Conservation (phyloP, 495 filamentous ascomycete species). For the Chaetomium fimeti region DNA sequence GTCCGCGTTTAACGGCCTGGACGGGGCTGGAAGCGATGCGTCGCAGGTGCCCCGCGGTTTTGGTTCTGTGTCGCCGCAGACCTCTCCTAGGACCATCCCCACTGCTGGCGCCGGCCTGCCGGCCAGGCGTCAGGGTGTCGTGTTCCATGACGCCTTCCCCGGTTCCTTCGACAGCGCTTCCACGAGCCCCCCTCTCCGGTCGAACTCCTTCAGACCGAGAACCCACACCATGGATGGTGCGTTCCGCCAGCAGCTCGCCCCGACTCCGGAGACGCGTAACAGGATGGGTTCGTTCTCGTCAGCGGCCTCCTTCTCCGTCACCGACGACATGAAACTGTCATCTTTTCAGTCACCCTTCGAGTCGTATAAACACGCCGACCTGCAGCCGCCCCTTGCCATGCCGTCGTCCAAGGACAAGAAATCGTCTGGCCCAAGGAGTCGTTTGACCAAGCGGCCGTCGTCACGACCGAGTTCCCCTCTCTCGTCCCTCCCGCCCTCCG, state of each 20-base stretch:
- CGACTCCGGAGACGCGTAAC: slow-evolving; percentile 44
- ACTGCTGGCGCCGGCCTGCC: slow-evolving; percentile 27
- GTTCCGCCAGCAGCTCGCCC: slow-evolving; percentile 44
- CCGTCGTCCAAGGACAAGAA: slow-evolving; percentile 45
- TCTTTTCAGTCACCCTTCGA: slow-evolving; percentile 40
- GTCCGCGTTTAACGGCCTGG: slow-evolving; percentile 28
- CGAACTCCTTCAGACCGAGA: slow-evolving; percentile 45
- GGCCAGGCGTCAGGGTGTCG: slow-evolving; percentile 48
- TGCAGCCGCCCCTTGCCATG: slow-evolving; percentile 35
- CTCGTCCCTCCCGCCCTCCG: slow-evolving; percentile 46
- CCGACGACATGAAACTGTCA: slow-evolving; percentile 43
- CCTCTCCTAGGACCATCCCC: slow-evolving; percentile 47
- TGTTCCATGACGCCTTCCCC: slow-evolving; percentile 51
- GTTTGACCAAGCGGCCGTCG: slow-evolving; percentile 50
- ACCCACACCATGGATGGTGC: slow-evolving; percentile 55
- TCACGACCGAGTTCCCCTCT: slow-evolving; percentile 52
- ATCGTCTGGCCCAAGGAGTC: slow-evolving; percentile 37
- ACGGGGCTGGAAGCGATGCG: slow-evolving; percentile 28
- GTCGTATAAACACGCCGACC: slow-evolving; percentile 40
- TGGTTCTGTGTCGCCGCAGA: slow-evolving; percentile 41
- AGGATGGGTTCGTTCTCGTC: slow-evolving; percentile 58
- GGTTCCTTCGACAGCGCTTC: slow-evolving; percentile 43
- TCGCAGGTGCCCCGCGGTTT: slow-evolving; percentile 35
- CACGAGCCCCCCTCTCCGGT: slow-evolving; percentile 39
- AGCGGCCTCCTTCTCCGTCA: slow-evolving; percentile 40